These are phyloP conservation scores for Candida boleticola DNA, from an alignment of 805 yeast species.

Conservation along the genomic window DNA sequence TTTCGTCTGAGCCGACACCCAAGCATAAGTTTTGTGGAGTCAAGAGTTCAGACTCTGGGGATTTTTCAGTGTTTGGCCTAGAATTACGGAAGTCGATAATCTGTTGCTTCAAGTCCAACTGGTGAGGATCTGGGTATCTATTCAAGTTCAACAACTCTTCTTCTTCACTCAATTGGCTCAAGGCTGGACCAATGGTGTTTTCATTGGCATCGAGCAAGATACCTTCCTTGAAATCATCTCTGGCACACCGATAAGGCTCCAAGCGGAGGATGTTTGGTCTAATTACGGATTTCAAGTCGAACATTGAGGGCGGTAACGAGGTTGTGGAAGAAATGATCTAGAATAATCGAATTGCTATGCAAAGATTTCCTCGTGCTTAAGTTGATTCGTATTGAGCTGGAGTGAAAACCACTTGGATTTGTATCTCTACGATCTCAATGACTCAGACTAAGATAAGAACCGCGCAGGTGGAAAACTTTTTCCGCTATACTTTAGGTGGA, in stretches of 20 bases:
- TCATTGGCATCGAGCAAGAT: constrained; percentile 93
- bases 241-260: constrained; percentile 93
- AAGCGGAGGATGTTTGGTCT: constrained; percentile 82
- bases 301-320: too few species aligned
- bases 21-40: constrained; percentile 73
- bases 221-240: constrained; percentile 92
- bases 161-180: constrained; percentile 39
- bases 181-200: constrained; percentile 88
- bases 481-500: too few species aligned
- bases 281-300: constrained; percentile 57
- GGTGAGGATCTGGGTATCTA: constrained; percentile 98
- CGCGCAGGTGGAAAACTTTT: too few species aligned
- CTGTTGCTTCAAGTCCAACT: constrained; percentile 66
- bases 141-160: constrained; percentile 63
- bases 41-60: constrained; percentile 21
- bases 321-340: too few species aligned
- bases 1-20: constrained; percentile 97
- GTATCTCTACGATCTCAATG: too few species aligned
- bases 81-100: constrained; percentile 70
- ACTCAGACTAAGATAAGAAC: too few species aligned
- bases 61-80: constrained; percentile 30
- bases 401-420: too few species aligned
- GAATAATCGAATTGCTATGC: neutral
- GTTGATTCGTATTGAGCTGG: too few species aligned
- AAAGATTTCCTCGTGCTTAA: too few species aligned